Conservation (phyloP, 1,284 basidiomycete genomes). For the Ustilago bromivora region DNA sequence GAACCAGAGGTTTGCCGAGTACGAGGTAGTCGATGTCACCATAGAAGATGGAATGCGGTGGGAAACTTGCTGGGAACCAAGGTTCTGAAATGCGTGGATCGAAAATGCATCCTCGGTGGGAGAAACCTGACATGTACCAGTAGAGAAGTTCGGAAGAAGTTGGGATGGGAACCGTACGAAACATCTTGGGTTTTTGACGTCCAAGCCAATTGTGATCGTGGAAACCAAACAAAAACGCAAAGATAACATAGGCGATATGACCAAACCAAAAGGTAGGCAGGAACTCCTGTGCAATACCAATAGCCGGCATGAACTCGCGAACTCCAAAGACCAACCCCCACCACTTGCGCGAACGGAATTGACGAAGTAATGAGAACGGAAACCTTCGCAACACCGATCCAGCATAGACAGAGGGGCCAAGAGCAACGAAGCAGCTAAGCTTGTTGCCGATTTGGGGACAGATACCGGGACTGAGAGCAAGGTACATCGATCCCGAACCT, state of each 20-base stretch:
- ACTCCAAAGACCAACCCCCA: slow-evolving; percentile 68
- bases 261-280: slow-evolving; percentile 65
- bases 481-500: slow-evolving; percentile 67
- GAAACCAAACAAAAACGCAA: slow-evolving; percentile 67
- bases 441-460: slow-evolving; percentile 65
- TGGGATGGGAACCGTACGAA: slow-evolving; percentile 62
- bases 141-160: slow-evolving; percentile 68
- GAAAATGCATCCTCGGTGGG: slow-evolving; percentile 68
- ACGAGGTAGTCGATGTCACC: slow-evolving; percentile 67
- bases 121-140: slow-evolving; percentile 68
- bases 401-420: slow-evolving; percentile 68
- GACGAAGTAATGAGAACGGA: slow-evolving; percentile 65
- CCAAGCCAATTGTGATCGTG: slow-evolving; percentile 67
- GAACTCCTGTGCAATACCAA: slow-evolving; percentile 60
- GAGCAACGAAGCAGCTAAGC: slow-evolving; percentile 63
- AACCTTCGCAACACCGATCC: slow-evolving; percentile 66
- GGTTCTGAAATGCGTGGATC: slow-evolving; percentile 64
- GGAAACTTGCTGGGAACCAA: slow-evolving; percentile 67
- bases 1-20: slow-evolving; percentile 65
- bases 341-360: slow-evolving; percentile 64
- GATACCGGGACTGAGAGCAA: slow-evolving; percentile 65
- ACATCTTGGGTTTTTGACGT: slow-evolving; percentile 69
- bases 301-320: slow-evolving; percentile 65
- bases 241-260: slow-evolving; percentile 67
- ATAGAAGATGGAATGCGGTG: slow-evolving; percentile 67